Evolutionary conservation across 2,329 filamentous ascomycete species (phyloP).

Genomic region (Hypoxylon sp.): DNA sequence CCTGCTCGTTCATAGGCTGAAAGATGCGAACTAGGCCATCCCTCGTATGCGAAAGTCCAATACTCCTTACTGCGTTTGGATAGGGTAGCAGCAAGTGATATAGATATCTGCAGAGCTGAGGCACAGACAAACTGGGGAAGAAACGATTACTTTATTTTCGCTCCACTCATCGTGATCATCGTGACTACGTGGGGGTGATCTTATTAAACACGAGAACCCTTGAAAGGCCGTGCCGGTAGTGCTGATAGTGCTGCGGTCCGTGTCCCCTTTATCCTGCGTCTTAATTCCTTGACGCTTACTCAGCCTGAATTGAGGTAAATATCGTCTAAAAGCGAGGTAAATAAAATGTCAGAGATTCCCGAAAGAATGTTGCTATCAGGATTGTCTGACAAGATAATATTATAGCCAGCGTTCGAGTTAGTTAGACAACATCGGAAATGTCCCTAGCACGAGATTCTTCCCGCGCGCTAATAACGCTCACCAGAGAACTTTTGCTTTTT

Average conservation of each 20-base stretch:
- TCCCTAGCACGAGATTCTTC: neutral
- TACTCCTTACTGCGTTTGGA: conserved; percentile 25
- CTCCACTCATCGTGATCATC: conserved; percentile 26
- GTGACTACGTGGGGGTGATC: conserved; percentile 22
- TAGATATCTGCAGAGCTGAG: conserved; percentile 25
- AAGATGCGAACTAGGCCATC: conserved; percentile 30
- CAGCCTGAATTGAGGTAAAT: neutral
- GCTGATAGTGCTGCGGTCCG: conserved; percentile 10
- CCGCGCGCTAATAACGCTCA: neutral
- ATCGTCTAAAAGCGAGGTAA: neutral
- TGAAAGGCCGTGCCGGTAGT: conserved; percentile 4
- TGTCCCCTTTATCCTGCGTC: neutral
- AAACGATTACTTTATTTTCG: conserved; percentile 16
- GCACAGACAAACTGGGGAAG: conserved; percentile 31
- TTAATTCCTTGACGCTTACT: neutral
- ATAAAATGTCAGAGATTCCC: neutral
- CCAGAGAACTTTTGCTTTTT: neutral
- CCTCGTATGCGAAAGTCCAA: conserved; percentile 27
- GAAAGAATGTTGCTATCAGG: neutral
- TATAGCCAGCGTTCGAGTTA: neutral
- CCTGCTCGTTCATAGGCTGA: conserved; percentile 22
- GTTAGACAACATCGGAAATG: neutral
- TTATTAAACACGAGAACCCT: conserved; percentile 15
- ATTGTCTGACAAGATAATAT: neutral
- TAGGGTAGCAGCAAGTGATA: conserved; percentile 22